phyloP scores from a whole-genome alignment of 805 yeast genomes.

The Candida ovalis region DNA sequence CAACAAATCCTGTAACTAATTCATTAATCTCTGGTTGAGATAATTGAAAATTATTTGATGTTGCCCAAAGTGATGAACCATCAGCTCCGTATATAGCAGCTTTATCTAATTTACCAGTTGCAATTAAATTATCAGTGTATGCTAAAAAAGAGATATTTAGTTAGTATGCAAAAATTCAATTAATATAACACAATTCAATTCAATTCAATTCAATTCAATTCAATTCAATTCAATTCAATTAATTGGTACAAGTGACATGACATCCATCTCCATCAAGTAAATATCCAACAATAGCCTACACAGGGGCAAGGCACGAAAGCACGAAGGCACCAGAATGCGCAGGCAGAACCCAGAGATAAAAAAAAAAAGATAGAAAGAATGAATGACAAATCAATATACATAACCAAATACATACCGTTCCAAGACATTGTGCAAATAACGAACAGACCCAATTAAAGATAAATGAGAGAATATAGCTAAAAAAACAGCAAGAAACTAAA shows the following conservation, averaged over 20 bases:
- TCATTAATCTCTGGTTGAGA: slow-evolving; percentile 66
- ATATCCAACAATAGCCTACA: too few species aligned
- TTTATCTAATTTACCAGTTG: slow-evolving; percentile 83
- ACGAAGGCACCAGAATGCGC: neutral
- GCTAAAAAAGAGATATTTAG: slow-evolving; percentile 44
- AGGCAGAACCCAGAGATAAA: too few species aligned
- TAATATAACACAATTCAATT: neutral
- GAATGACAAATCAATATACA: neutral
- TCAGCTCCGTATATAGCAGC: slow-evolving; percentile 93
- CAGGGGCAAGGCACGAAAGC: neutral
- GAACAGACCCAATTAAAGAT: neutral
- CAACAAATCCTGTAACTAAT: slow-evolving; percentile 75
- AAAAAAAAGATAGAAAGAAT: neutral
- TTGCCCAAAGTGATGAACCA: slow-evolving; percentile 95
- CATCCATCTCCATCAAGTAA: too few species aligned
- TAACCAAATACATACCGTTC: slow-evolving; percentile 34
- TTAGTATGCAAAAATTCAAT: neutral
- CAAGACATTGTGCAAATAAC: slow-evolving; percentile 26
- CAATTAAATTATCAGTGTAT: slow-evolving; percentile 88
- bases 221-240: neutral
- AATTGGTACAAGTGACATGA: too few species aligned
- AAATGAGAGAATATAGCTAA: neutral
- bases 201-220: neutral
- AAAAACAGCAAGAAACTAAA: neutral
- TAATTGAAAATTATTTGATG: slow-evolving; percentile 62